These are phyloP conservation scores for Artemisia annua DNA, from an alignment of 129 eudicot genomes.

Conservation along the genomic window DNA sequence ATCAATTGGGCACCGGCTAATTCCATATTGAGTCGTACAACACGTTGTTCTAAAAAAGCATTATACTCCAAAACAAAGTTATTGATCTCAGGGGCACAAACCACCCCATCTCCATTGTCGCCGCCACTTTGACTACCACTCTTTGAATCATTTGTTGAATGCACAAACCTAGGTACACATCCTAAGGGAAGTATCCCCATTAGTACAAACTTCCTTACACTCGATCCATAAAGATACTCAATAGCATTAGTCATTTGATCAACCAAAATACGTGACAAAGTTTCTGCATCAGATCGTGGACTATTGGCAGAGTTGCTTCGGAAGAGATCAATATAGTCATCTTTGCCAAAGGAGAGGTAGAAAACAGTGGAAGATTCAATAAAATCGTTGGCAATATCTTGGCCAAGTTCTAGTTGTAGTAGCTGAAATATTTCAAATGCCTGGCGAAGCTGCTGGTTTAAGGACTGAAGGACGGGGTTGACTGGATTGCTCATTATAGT, in stretches of 20 bases:
- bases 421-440: conserved; percentile 59
- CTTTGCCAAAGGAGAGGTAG: conserved; percentile 81
- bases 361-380: conserved; percentile 58
- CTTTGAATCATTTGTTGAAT: conserved; percentile 7
- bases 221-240: conserved; percentile 49
- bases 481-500: conserved; percentile 53
- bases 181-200: conserved; percentile 73
- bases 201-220: conserved; percentile 53
- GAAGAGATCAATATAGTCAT: conserved; percentile 53
- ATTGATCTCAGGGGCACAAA: conserved; percentile 55
- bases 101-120: neutral
- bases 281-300: conserved; percentile 4
- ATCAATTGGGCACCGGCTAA: conserved; percentile 47
- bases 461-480: conserved; percentile 52
- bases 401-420: conserved; percentile 60
- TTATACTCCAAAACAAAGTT: conserved; percentile 50
- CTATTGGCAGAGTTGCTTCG: conserved; percentile 26
- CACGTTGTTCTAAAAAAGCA: conserved; percentile 42
- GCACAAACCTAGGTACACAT: conserved; percentile 55
- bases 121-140: conserved; percentile 4
- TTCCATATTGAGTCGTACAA: conserved; percentile 46
- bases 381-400: conserved; percentile 40
- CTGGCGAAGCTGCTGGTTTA: conserved; percentile 78
- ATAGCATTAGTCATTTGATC: conserved; percentile 57
- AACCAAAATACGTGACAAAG: conserved; percentile 38